Conservation (phyloP, 169 alveolate genomes). For the Eimeria zaria region DNA sequence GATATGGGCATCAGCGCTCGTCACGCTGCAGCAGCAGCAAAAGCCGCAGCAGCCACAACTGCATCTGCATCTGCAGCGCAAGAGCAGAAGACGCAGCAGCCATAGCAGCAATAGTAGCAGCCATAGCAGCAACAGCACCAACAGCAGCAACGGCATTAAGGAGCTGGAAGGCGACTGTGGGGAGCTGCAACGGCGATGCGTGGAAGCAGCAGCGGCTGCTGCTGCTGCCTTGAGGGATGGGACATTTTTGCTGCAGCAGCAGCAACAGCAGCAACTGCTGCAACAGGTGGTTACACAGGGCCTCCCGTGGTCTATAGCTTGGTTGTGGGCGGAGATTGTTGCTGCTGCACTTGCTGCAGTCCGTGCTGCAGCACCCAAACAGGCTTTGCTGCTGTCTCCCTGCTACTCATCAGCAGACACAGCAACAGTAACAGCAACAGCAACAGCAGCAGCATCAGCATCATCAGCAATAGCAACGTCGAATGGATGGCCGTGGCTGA, state of each 20-base stretch:
- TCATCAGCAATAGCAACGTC: no score
- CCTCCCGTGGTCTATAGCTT: conserved; percentile 31
- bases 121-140: neutral
- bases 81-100: neutral
- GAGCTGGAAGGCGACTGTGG: neutral
- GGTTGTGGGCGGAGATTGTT: conserved; percentile 27
- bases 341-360: conserved; percentile 27
- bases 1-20: conserved; percentile 26
- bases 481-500: conserved; percentile 38
- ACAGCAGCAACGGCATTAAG: neutral
- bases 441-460: conserved; percentile 36
- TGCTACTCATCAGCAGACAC: neutral
- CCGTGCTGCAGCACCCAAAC: neutral
- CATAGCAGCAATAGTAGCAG: neutral
- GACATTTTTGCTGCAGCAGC: conserved; percentile 19
- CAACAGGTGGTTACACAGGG: conserved; percentile 33
- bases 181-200: conserved; percentile 36
- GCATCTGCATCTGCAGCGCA: neutral
- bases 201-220: conserved; percentile 44
- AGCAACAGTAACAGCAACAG: neutral
- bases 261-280: conserved; percentile 28
- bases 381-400: neutral
- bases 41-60: conserved; percentile 9
- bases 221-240: conserved; percentile 52
- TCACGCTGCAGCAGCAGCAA: conserved; percentile 21